phyloP scores from a whole-genome alignment of 345 rosid genomes.

The Aegle marmelos region DNA sequence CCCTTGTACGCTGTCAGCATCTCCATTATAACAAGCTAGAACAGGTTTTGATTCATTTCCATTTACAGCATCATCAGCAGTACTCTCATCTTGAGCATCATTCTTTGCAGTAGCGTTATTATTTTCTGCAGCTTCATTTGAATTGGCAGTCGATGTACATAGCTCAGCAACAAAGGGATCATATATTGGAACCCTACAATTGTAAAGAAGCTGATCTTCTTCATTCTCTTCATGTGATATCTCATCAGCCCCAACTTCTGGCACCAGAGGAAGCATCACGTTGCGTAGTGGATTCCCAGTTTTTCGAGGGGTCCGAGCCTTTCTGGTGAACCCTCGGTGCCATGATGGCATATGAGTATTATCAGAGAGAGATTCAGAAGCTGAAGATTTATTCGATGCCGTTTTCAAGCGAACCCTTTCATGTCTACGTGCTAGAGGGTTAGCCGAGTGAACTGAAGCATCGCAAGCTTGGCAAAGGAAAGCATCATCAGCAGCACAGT shows the following conservation, averaged over 20 bases:
- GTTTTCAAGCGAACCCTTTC: constrained; percentile 76
- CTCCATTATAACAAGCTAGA: constrained; percentile 1
- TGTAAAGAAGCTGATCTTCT: constrained; percentile 76
- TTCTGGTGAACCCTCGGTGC: constrained; percentile 78
- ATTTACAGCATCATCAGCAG: background rate
- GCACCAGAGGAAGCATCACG: constrained; percentile 47
- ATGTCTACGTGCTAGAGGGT: constrained; percentile 78
- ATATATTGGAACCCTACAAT: constrained; percentile 80
- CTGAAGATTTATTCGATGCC: constrained; percentile 38
- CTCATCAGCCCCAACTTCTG: constrained; percentile 71
- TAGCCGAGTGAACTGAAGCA: constrained; percentile 79
- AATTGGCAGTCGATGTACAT: constrained; percentile 30
- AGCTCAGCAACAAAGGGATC: constrained; percentile 61
- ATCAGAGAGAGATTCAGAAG: background rate
- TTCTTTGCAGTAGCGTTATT: background rate
- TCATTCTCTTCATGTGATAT: constrained; percentile 49
- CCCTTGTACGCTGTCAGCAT: constrained; percentile 35
- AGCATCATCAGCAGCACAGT: constrained; percentile 95
- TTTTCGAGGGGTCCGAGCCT: constrained; percentile 74
- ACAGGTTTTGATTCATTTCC: constrained; percentile 21
- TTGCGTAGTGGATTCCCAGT: constrained; percentile 10
- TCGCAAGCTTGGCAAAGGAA: constrained; percentile 93
- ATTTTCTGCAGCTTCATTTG: constrained; percentile 18
- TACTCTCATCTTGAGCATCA: background rate
- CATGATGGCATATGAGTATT: constrained; percentile 43